These are phyloP conservation scores for Haematococcus lacustris DNA, from an alignment of 139 green algal species.

Conservation along the genomic window DNA sequence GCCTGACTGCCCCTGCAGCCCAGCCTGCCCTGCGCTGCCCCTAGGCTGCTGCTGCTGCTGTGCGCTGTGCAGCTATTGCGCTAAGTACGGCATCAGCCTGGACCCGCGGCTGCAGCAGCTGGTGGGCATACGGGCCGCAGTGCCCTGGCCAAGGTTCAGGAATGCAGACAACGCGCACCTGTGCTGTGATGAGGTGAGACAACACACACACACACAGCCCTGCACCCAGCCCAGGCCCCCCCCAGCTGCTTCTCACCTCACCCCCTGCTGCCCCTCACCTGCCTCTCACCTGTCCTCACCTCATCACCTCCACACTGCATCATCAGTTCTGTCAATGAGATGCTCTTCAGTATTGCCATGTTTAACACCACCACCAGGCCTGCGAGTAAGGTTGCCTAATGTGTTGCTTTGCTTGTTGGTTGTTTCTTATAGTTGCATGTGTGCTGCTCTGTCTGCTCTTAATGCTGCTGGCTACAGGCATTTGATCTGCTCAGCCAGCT, in stretches of 20 bases:
- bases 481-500: slow-evolving; percentile 92
- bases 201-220: slow-evolving; percentile 1
- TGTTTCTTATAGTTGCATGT: too few species aligned
- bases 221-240: slow-evolving; percentile 3
- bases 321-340: not conserved
- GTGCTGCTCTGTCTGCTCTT: slow-evolving; percentile 9
- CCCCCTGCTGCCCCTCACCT: not conserved
- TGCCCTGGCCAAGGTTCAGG: slow-evolving; percentile 92
- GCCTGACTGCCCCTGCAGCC: too few species aligned
- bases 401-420: not conserved
- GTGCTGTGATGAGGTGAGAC: slow-evolving; percentile 60
- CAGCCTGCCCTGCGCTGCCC: too few species aligned
- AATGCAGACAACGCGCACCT: slow-evolving; percentile 91
- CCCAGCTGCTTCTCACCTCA: slow-evolving; percentile 8
- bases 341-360: not conserved
- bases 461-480: slow-evolving; percentile 31
- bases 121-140: slow-evolving; percentile 65
- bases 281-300: too few species aligned
- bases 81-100: slow-evolving; percentile 94
- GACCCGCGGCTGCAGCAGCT: slow-evolving; percentile 87
- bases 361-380: not conserved
- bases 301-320: too few species aligned
- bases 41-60: too few species aligned
- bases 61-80: slow-evolving; percentile 37
- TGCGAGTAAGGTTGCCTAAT: not conserved